Evolutionary conservation across 148 eudicot genomes (phyloP).

Genomic region (Vaccinium macrocarpon): DNA sequence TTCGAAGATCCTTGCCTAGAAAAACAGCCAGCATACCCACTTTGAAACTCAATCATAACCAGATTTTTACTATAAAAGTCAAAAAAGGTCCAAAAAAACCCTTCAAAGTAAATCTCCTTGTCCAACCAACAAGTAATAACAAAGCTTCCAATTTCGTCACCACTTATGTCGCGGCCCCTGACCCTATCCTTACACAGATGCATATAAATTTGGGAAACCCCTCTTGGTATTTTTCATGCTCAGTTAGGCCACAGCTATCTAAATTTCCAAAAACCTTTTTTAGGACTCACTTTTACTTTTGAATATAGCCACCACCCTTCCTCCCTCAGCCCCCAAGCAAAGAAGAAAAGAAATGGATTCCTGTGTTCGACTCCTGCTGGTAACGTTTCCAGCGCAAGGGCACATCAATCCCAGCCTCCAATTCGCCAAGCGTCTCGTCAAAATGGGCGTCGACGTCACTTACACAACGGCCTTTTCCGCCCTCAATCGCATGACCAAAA

Average conservation of each 20-base stretch:
- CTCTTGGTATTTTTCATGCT: background rate
- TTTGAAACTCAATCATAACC: too few species aligned
- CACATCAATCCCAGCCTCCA: constrained; percentile 58
- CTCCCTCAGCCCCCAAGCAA: background rate
- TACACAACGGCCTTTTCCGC: constrained; percentile 34
- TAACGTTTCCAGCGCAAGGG: constrained; percentile 41
- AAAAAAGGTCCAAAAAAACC: too few species aligned
- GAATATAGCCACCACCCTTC: background rate
- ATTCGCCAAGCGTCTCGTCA: constrained; percentile 42
- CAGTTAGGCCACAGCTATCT: background rate
- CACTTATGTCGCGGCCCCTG: background rate
- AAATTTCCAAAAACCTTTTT: background rate
- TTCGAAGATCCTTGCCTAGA: too few species aligned
- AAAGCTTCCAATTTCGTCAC: background rate
- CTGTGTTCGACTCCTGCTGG: constrained; percentile 14
- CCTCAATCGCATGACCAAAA: constrained; percentile 1
- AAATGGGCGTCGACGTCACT: constrained; percentile 34
- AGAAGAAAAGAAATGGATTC: too few species aligned
- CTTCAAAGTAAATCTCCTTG: too few species aligned
- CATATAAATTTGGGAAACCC: background rate
- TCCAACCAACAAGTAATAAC: too few species aligned
- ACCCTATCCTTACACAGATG: background rate
- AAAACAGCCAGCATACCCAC: too few species aligned
- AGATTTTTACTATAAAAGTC: too few species aligned
- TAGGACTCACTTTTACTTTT: too few species aligned